Percentiles rank a stretch among this genome's conserved stretches.
Evolutionary conservation across 1,284 basidiomycete species (phyloP).

Genomic region (Ustilago cynodontis): DNA sequence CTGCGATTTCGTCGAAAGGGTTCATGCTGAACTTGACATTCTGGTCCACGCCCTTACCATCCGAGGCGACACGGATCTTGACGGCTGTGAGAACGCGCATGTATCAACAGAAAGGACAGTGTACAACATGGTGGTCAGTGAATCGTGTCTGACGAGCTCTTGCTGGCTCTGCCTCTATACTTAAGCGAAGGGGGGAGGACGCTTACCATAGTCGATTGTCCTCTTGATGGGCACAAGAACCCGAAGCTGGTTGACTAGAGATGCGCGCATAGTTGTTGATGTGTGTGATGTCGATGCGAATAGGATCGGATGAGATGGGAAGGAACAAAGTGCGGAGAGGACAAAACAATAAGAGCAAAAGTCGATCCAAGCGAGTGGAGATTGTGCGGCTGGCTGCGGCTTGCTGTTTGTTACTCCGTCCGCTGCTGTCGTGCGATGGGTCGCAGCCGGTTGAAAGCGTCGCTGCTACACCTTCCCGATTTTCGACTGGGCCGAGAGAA

Average conservation of each 20-base stretch:
- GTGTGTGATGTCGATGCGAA: constrained; percentile 1
- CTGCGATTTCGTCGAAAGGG: constrained; percentile 75
- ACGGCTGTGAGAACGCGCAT: constrained; percentile 53
- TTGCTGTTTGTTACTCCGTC: not conserved
- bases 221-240: constrained; percentile 70
- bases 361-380: constrained; percentile 3
- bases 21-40: constrained; percentile 72
- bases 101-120: not conserved
- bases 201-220: constrained; percentile 68
- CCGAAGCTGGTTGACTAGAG: constrained; percentile 66
- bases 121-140: not conserved
- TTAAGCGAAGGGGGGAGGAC: not conserved
- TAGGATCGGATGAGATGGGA: constrained; percentile 2
- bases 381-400: not conserved
- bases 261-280: constrained; percentile 57
- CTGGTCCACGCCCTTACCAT: constrained; percentile 69
- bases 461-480: constrained; percentile 1
- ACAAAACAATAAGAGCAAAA: constrained; percentile 17
- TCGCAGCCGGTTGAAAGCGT: constrained; percentile 17
- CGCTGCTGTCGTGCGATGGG: constrained; percentile 15
- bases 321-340: not conserved
- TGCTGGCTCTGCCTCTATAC: not conserved
- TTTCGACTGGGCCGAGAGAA: constrained; percentile 34
- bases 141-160: not conserved
- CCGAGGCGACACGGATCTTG: constrained; percentile 69